Conservation (phyloP, 2,329 filamentous ascomycete genomes). For the Tolypocladium paradoxum region DNA sequence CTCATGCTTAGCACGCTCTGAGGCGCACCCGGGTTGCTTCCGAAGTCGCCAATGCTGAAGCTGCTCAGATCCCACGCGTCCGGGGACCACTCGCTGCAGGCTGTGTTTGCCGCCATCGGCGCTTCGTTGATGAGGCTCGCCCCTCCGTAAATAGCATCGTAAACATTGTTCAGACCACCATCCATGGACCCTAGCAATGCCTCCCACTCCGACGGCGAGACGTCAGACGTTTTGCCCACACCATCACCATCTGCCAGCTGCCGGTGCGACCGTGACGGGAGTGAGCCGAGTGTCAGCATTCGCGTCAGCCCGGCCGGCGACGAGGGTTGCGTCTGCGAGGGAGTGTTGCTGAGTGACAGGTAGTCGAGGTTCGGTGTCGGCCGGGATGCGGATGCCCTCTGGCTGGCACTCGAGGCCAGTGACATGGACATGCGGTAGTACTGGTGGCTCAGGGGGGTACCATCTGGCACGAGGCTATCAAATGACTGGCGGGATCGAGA, state of each 20-base stretch:
- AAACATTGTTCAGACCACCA: slow-evolving; percentile 71
- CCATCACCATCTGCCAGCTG: slow-evolving; percentile 6
- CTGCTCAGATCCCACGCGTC: slow-evolving; percentile 44
- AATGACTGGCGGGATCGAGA: slow-evolving; percentile 36
- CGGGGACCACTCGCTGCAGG: slow-evolving; percentile 39
- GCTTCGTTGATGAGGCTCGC: slow-evolving; percentile 37
- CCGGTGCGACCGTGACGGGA: neutral
- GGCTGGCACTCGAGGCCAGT: slow-evolving; percentile 26
- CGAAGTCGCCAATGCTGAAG: slow-evolving; percentile 40
- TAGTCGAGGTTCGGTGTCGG: slow-evolving; percentile 44
- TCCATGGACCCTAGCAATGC: slow-evolving; percentile 70
- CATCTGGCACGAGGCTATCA: slow-evolving; percentile 20
- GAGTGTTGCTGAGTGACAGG: slow-evolving; percentile 38
- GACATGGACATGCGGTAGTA: slow-evolving; percentile 39
- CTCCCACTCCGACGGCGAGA: slow-evolving; percentile 69
- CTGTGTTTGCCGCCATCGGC: slow-evolving; percentile 28
- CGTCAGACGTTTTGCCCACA: slow-evolving; percentile 24
- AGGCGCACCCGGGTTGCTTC: slow-evolving; percentile 28
- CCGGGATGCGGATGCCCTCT: slow-evolving; percentile 14
- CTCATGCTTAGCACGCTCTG: slow-evolving; percentile 46
- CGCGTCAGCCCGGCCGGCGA: slow-evolving; percentile 33
- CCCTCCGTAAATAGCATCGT: slow-evolving; percentile 70
- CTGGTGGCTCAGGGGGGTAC: slow-evolving; percentile 18
- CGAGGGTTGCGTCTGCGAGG: slow-evolving; percentile 34
- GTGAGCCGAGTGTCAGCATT: slow-evolving; percentile 20